Percentiles rank a stretch among this genome's conserved stretches.
phyloP scores from a whole-genome alignment of 352 stramenopile genomes.

The Phytophthora fragariaefolia region DNA sequence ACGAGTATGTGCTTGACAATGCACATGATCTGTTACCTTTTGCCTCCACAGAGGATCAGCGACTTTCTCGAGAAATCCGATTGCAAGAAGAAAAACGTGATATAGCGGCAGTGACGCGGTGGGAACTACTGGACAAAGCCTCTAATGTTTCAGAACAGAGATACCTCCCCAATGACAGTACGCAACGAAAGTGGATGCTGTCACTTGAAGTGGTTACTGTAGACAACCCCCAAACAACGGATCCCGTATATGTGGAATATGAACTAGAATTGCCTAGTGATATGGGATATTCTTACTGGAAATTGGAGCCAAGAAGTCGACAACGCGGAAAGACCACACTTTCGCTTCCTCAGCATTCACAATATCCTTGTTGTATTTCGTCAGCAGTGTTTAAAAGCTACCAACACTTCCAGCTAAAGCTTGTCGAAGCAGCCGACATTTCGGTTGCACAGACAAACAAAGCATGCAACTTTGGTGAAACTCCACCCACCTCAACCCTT shows the following conservation, averaged over 20 bases:
- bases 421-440: constrained; percentile 13
- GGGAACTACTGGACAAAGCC: constrained; percentile 32
- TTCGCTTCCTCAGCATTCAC: constrained; percentile 21
- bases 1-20: constrained; percentile 73
- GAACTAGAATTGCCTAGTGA: constrained; percentile 20
- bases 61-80: constrained; percentile 49
- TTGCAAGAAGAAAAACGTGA: constrained; percentile 53
- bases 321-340: constrained; percentile 26
- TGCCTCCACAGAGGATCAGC: constrained; percentile 45
- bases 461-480: background rate
- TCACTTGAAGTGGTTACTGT: constrained; percentile 40
- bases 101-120: constrained; percentile 31
- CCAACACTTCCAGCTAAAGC: constrained; percentile 34
- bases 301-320: constrained; percentile 18
- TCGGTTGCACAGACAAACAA: background rate
- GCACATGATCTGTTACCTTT: constrained; percentile 56
- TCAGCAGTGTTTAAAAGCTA: constrained; percentile 31
- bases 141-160: constrained; percentile 1
- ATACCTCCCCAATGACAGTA: background rate
- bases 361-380: constrained; percentile 9
- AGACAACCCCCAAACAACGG: constrained; percentile 29
- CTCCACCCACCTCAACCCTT: constrained; percentile 22
- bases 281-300: constrained; percentile 24
- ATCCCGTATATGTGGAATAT: constrained; percentile 41
- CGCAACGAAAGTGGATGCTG: constrained; percentile 24